Base-by-base conservation (phyloP, 495 filamentous ascomycete genomes). In the Xylaria sp. region DNA sequence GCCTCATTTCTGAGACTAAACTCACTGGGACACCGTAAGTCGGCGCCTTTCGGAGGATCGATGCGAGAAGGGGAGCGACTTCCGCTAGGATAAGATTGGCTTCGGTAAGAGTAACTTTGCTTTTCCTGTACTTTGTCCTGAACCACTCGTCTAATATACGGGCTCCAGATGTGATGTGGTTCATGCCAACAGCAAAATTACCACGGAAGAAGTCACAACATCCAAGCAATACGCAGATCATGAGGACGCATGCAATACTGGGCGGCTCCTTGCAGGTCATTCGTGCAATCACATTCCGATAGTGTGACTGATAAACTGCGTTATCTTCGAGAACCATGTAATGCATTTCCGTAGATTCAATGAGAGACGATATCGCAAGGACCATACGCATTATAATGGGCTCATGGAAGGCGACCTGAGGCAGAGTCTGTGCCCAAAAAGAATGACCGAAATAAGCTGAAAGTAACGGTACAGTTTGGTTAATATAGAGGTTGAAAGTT, bases 81-180 rank as follows among this genome's bases (percentile, higher is more conserved):
- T 52, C 48, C 3, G 48, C 14, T 24, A 52, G n/a, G 48, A 52
- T 52, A 9, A 52, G 48, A 26, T 52, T 52, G 48, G 48, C 48
- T 14, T 52, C 48, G 48, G 48, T 8, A 9, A 26, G 8, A 4
- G 21, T 21, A 21, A 26, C n/a, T 26, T 26, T 52, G 11, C 48
- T 26, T 21, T 52, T 52, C 48, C 48, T 52, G 21, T 52, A 52
- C 21, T 14, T 52, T 14, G 48, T 26, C 21, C 21, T 52, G 48
- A 52, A 52, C 48, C 48, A 52, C 48, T 52, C 48, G 11, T 52
- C 48, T 19, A 52, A 26, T 24, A 52, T 52, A 24, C 48, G 48
- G 8, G 48, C 48, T 26, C 48, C 48, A 14, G 48, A 52, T 8
- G 21, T 26, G 48, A 52, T 26, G 21, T 52, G 48, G 48, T 52